Base-by-base conservation (phyloP, 2,329 filamentous ascomycete species). In the Clonostachys rosea region DNA sequence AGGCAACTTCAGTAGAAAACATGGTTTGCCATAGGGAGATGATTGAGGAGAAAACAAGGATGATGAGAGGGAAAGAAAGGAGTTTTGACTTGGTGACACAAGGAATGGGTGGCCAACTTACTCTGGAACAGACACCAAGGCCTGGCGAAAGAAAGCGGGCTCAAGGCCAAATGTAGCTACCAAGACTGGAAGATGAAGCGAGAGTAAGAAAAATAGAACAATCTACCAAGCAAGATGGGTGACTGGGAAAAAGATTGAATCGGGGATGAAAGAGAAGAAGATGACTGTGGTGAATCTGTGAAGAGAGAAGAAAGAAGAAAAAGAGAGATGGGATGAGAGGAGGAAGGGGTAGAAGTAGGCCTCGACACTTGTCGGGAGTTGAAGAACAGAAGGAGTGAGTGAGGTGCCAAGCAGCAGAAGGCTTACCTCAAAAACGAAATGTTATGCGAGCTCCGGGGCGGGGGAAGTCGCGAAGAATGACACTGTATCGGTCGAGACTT, bases 191-290 rank as follows among this genome's bases (percentile, higher is more conserved):
- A 67, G 62, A 71, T 72, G 70, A 76, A 80, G 75, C 71, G 74
- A 79, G 71, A 68, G 69, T 74, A 73, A 75, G 71, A 74, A 75
- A 75, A 71, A 79, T 77, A 73, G 74, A 73, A 71, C 72, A 67
- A 77, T 74, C 73, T 79, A 78, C 73, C 70, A 66, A 78, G 74
- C 77, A 79, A 80, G 71, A 74, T 74, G 71, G 64, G 65, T 57
- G 37, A 34, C 41, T n/a, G 18, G 40, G 54, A 55, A 59, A 60
- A 61, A 59, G 62, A 59, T 61, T 60, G 50, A 51, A 56, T 51
- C 46, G 51, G 24, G 24, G 36, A 56, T 50, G 56, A 57, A 61
- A 62, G 61, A 63, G 56, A 70, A 73, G 42, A 34, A n/a, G 34
- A 49, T 42, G 13, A 39, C 33, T 24, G 46, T 43, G 69, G 66